Base-by-base conservation (phyloP, 2,329 filamentous ascomycete genomes). In the Chaetomium globosum region DNA sequence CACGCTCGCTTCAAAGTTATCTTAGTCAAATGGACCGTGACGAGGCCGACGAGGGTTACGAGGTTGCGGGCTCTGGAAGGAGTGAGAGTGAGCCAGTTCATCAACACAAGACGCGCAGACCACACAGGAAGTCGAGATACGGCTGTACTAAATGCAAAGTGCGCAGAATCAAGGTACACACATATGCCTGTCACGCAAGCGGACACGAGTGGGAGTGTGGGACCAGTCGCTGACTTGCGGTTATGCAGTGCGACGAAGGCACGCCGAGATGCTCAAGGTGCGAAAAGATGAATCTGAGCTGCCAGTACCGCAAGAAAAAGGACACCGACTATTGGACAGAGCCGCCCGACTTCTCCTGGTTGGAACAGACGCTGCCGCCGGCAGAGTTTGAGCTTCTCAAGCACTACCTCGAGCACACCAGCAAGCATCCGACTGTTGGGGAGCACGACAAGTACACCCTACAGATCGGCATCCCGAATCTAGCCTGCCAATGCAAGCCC, bases 331-430 rank as follows among this genome's bases (percentile, higher is more conserved):
- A 59, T 23, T 33, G 51, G 39, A 65, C 31, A 21, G 63, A 63
- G 28, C 19, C 33, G 16, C 61, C 55, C 23, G 61, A 66, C 26
- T 56, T 60, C 65, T 64, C 19, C 55, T 67, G 51, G 66, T 49
- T 54, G 7, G 65, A 54, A 3, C 63, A 68, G 62, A 65, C 64
- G 2, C 71, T 77, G 1, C 63, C 64, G 5, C 67, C 74, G 0
- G 62, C 64, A 16, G 79, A 81, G 30, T 70, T 80, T 1, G 72
- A 74, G 9, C 75, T 81, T 0, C 65, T 81, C 2, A 73, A 73
- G 28, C 78, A 81, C 66, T 81, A 79, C 53, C 72, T 81, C 48
- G 74, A 76, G 0, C 79, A 81, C 65, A 80, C 79, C 0, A 77
- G 78, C 49, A 75, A 67, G 4, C 73, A 73, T 3, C 71, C 77